Evolutionary conservation across 106 monocot genomes (phyloP), one percentile per base, ranked within the genome.

Genomic region (Iris macrosiphon): DNA sequence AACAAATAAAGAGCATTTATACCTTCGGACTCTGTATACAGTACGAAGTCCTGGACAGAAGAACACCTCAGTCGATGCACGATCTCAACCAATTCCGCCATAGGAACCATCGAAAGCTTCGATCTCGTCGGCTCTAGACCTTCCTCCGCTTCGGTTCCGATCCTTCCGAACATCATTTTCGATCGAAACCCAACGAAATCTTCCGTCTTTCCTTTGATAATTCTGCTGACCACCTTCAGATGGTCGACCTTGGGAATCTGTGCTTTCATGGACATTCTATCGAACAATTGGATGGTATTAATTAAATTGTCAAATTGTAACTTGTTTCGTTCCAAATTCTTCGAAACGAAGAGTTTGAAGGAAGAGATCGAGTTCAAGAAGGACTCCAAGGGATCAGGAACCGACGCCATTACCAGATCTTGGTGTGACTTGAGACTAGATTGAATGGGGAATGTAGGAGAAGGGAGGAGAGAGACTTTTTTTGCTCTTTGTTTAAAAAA

Each of bases 311-410:
- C 9, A 17, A 52, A 52, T 21, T 14, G 31, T 30, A 30, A 17
- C 13, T 52, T 52, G 16, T n/a, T 30, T 2, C n/a, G 52, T 52
- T 52, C 29, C 29, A 3, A 7, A 12, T 49, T 49, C 49, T 49
- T 26, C 23, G 49, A 1, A 24, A 2, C 23, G 15, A 26, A 49
- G 23, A n/a, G 30, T 31, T 30, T 52, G 30, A 52, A 31, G 31
- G 31, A 52, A 52, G 6, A 12, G 52, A 17, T 52, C 52, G n/a
- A n/a, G 31, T 52, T 52, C 52, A 32, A 18, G 31, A 52, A 52
- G 52, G 52, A 32, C 7, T 52, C 52, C 0, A 52, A 14, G 2
- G 52, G 16, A 19, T 52, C 52, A 6, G 52, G 12, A 16, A 17
- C 18, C 31, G 52, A 30, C n/a, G 29, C 52, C 52, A 52, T 52